A percentile compares a stretch with the other conserved stretches of the same genome.
phyloP scores from a whole-genome alignment of 169 alveolate species.

The Plasmodium gallinaceum region DNA sequence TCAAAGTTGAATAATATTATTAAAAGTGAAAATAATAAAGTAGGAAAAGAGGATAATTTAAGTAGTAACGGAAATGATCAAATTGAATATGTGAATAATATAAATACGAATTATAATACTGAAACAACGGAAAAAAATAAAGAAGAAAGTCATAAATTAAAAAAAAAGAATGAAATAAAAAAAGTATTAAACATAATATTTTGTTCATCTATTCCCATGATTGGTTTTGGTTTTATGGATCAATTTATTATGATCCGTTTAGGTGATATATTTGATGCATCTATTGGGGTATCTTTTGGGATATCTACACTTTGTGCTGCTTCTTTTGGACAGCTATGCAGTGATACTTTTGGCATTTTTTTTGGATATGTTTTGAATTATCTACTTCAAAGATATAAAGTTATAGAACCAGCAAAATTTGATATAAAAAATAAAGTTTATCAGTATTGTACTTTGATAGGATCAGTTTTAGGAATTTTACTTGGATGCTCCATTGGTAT shows the following conservation, averaged over 20 bases:
- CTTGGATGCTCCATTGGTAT: constrained; percentile 62
- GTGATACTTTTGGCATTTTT: constrained; percentile 67
- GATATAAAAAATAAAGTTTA: constrained; percentile 64
- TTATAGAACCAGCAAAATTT: constrained; percentile 38
- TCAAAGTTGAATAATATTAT: background rate
- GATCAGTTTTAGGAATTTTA: constrained; percentile 57
- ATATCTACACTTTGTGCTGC: constrained; percentile 74
- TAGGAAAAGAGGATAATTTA: background rate
- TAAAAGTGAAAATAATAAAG: background rate
- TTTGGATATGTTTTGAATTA: constrained; percentile 56
- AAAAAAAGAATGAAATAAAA: constrained; percentile 46
- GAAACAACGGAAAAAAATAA: background rate
- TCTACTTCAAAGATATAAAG: constrained; percentile 49
- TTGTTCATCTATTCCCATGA: constrained; percentile 74
- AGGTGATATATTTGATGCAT: constrained; percentile 74
- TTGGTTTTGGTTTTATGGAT: constrained; percentile 71
- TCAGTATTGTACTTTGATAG: constrained; percentile 58
- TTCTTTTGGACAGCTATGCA: constrained; percentile 63
- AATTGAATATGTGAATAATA: background rate
- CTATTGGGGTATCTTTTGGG: constrained; percentile 66
- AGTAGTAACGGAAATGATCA: background rate
- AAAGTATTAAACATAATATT: constrained; percentile 55
- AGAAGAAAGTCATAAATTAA: background rate
- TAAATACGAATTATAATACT: background rate
- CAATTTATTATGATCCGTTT: constrained; percentile 72